phyloP scores from a whole-genome alignment of 768 basidiomycete genomes.

The Russula foetens region DNA sequence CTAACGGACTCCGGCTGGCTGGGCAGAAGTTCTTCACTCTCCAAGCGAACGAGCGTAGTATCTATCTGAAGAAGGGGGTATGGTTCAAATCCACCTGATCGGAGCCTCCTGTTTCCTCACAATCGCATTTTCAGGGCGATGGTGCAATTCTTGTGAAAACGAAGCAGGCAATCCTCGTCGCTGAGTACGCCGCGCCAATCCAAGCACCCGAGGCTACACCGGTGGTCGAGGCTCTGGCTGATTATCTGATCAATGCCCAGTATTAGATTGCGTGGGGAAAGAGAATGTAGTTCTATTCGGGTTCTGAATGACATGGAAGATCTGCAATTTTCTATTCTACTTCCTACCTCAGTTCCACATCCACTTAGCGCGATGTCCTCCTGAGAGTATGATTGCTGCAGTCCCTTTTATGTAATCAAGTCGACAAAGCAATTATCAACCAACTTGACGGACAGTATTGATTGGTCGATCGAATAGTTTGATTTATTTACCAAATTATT shows the following conservation, averaged over 20 bases:
- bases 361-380: not conserved
- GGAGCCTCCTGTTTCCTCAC: not conserved
- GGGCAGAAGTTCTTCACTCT: constrained; percentile 74
- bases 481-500: too few relatives aligned
- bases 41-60: constrained; percentile 37
- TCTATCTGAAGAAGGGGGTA: constrained; percentile 76
- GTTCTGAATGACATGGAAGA: constrained; percentile 4
- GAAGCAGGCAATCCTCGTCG: constrained; percentile 76
- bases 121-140: constrained; percentile 43
- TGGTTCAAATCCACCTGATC: constrained; percentile 26
- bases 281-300: not conserved
- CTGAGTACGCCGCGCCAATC: constrained; percentile 57
- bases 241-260: constrained; percentile 58
- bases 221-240: constrained; percentile 61
- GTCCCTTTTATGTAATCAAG: constrained; percentile 2
- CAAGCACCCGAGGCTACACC: constrained; percentile 60
- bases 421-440: too few relatives aligned
- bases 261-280: constrained; percentile 35
- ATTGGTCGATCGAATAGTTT: not conserved
- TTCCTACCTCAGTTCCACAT: not conserved
- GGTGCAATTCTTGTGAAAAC: constrained; percentile 74
- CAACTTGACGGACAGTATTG: not conserved
- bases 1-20: constrained; percentile 53
- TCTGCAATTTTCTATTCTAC: not conserved
- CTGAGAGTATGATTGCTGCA: not conserved